phyloP scores from a whole-genome alignment of 1,284 basidiomycete species.

The Cutaneotrichosporon cavernicola region DNA sequence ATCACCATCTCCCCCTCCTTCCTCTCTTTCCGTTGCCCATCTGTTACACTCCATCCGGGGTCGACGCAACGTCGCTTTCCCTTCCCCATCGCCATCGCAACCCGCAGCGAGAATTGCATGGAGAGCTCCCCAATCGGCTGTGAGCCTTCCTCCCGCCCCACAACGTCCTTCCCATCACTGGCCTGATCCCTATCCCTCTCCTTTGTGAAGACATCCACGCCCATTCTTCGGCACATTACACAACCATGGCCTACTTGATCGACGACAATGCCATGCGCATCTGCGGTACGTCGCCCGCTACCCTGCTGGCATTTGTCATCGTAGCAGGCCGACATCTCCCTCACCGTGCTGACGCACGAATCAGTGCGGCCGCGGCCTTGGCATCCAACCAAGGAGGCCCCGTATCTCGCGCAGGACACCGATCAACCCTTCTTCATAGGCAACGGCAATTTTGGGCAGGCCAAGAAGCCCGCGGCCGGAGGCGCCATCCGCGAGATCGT shows the following conservation, averaged over 20 bases:
- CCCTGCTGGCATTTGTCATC: not conserved
- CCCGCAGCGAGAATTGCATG: not conserved
- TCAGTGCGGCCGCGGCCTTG: conserved; percentile 88
- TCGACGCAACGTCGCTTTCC: not conserved
- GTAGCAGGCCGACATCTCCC: not conserved
- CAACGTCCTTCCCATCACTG: not conserved
- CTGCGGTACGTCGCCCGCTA: conserved; percentile 17
- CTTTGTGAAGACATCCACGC: conserved; percentile 4
- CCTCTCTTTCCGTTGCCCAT: not conserved
- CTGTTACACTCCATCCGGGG: not conserved
- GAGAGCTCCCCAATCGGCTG: not conserved
- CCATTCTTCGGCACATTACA: not conserved
- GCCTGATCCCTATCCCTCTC: not conserved
- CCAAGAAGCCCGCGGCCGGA: conserved; percentile 29
- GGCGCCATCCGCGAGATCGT: conserved; percentile 50
- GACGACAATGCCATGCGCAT: conserved; percentile 32
- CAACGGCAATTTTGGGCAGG: conserved; percentile 69
- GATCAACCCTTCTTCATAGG: conserved; percentile 65
- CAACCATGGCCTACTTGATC: conserved; percentile 27
- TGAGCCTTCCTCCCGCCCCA: not conserved
- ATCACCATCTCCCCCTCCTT: not conserved
- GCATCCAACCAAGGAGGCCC: conserved; percentile 70
- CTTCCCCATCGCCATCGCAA: not conserved
- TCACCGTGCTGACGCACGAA: conserved; percentile 17
- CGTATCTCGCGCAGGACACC: conserved; percentile 67